Evolutionary conservation across 345 rosid species (phyloP).

Genomic region (Brassica rapa): DNA sequence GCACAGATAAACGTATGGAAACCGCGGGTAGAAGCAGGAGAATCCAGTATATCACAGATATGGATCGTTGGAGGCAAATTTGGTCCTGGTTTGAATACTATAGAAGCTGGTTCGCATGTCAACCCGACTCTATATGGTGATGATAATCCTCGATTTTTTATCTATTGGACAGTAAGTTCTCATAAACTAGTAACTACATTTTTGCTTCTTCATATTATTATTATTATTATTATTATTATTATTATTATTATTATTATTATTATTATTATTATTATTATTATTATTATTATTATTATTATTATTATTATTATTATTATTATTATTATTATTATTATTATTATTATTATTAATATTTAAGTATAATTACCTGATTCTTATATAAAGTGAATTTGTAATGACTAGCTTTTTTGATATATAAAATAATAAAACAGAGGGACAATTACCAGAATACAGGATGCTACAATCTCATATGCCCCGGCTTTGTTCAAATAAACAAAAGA

Average conservation of each 20-base stretch:
- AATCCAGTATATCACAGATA: conserved; percentile 57
- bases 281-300: too few species aligned
- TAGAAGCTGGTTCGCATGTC: conserved; percentile 42
- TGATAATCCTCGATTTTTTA: not conserved
- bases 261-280: too few species aligned
- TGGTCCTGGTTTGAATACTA: conserved; percentile 49
- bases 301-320: not conserved
- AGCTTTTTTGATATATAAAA: not conserved
- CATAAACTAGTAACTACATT: conserved; percentile 5
- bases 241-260: too few species aligned
- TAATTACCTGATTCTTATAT: not conserved
- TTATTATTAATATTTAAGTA: not conserved
- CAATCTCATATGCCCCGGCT: conserved; percentile 63
- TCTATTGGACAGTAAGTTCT: conserved; percentile 1
- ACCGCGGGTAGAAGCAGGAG: conserved; percentile 50
- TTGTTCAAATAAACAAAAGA: conserved; percentile 59
- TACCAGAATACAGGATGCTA: conserved; percentile 69
- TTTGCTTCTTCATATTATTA: conserved; percentile 29
- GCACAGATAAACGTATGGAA: conserved; percentile 61
- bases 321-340: too few species aligned
- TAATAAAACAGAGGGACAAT: conserved; percentile 49
- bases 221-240: too few species aligned
- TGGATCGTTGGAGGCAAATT: conserved; percentile 56
- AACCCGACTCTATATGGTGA: not conserved
- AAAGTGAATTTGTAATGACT: not conserved